Percentiles rank a stretch among this genome's conserved stretches.
These are phyloP conservation scores for Eremomyces bilateralis DNA, from an alignment of 495 filamentous ascomycete genomes.

Conservation along the genomic window DNA sequence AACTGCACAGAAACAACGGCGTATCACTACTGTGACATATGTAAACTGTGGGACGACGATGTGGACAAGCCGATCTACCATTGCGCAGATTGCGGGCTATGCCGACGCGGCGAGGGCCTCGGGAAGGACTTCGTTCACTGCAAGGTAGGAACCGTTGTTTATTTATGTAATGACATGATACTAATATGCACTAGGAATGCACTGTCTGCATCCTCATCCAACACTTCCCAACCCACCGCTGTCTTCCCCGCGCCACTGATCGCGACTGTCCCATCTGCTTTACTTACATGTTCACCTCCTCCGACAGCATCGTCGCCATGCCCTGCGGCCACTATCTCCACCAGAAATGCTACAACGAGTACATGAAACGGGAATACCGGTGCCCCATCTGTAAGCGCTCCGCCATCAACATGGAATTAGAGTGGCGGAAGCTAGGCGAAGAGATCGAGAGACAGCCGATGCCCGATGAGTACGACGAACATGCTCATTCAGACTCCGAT, in stretches of 20 bases:
- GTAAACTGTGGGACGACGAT: slow-evolving; percentile 95
- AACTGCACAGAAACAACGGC: slow-evolving; percentile 56
- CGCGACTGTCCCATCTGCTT: slow-evolving; percentile 97
- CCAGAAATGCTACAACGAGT: slow-evolving; percentile 58
- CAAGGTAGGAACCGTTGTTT: slow-evolving; percentile 40
- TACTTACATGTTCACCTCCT: slow-evolving; percentile 93
- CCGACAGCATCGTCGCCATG: slow-evolving; percentile 77
- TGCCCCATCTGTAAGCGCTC: slow-evolving; percentile 90
- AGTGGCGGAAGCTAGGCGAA: slow-evolving; percentile 73
- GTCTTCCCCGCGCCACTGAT: slow-evolving; percentile 83
- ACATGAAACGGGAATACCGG: slow-evolving; percentile 72
- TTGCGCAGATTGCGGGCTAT: slow-evolving; percentile 91
- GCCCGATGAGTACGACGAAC: too few relatives aligned
- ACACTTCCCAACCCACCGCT: slow-evolving; percentile 63
- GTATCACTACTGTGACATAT: slow-evolving; percentile 86
- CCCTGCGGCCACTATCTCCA: slow-evolving; percentile 93
- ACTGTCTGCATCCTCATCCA: slow-evolving; percentile 74
- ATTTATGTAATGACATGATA: background rate
- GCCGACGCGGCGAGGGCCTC: slow-evolving; percentile 69
- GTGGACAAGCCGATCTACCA: slow-evolving; percentile 85
- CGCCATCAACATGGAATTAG: slow-evolving; percentile 88
- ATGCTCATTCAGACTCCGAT: too few relatives aligned
- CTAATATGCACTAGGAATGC: slow-evolving; percentile 6
- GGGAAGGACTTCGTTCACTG: slow-evolving; percentile 97
- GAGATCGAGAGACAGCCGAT: slow-evolving; percentile 79